Base-by-base conservation (phyloP, 2,329 filamentous ascomycete species). In the Kalmusia sp. region DNA sequence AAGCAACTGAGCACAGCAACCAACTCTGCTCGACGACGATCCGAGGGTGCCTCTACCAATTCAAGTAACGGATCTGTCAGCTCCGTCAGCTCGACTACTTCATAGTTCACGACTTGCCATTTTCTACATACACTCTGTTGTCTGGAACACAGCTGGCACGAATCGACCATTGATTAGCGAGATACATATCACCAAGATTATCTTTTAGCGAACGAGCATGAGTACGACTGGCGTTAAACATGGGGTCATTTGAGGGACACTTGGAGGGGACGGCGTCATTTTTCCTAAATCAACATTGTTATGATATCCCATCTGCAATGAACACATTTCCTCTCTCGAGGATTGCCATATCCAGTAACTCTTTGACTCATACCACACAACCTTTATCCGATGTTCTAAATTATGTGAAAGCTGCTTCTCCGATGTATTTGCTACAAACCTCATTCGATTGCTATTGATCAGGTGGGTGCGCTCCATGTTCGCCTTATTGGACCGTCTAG, bases 1-100 rank as follows among this genome's bases (percentile, higher is more conserved):
- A 73, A 74, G 45, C 79, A 81, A 61, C 76, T 80, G 39, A 75
- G 72, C 45, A 76, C 71, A 39, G 78, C 79, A 1, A 77, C 77
- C 40, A 71, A 72, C 54, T 80, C 78, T 7, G 77, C 76, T 3
- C 73, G 76, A 27, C 69, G 78, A 65, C 72, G 78, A 12, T 74
- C 69, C 2, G 4, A 63, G 53, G 35, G 27, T 12, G 52, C 64
- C 58, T 22, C 62, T 54, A 34, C 44, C 50, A 44, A 41, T 27
- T 48, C 34, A 59, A 56, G 24, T 49, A 40, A 17, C 54, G 54
- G 22, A 27, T 57, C 49, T 3, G 27, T 56, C 40, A 51, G 52
- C 4, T 67, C 64, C 12, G 58, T 67, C 24, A 57, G 52, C 35
- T 65, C 69, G 1, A 51, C 54, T n/a, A 52, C 48, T 33, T 63